phyloP scores from a whole-genome alignment of 176 grass and related monocot species.

The Bromus sterilis region DNA sequence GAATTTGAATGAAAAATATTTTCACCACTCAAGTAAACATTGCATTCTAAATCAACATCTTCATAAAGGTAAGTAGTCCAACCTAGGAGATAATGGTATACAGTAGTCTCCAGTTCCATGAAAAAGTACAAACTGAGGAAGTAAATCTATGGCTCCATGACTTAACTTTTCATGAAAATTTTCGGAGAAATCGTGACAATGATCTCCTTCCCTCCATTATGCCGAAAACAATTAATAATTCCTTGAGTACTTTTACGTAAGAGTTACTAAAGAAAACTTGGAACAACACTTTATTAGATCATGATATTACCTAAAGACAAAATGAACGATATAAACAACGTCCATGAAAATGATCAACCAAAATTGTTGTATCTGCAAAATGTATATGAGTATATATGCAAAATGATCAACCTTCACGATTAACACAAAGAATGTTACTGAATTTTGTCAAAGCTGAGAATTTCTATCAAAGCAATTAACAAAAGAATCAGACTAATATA shows the following conservation, averaged over 20 bases:
- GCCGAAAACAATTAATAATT: conserved; percentile 29
- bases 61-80: background rate
- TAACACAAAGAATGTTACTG: too few relatives aligned
- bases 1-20: too few relatives aligned
- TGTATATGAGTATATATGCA: background rate
- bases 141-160: conserved; percentile 41
- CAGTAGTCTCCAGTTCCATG: conserved; percentile 80
- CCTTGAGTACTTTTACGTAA: background rate
- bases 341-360: conserved; percentile 79
- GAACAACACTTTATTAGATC: background rate
- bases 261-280: background rate
- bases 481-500: too few relatives aligned
- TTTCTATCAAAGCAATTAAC: too few relatives aligned
- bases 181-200: conserved; percentile 61
- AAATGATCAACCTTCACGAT: too few relatives aligned
- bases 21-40: too few relatives aligned
- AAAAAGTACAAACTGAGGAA: conserved; percentile 67
- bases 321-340: conserved; percentile 68
- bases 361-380: conserved; percentile 55
- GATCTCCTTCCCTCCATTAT: conserved; percentile 85
- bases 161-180: conserved; percentile 42
- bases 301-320: conserved; percentile 68
- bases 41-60: background rate
- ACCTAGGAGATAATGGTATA: conserved; percentile 83
- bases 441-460: too few relatives aligned